Conservation (phyloP, 495 filamentous ascomycete species). For the Annulohypoxylon bovei region DNA sequence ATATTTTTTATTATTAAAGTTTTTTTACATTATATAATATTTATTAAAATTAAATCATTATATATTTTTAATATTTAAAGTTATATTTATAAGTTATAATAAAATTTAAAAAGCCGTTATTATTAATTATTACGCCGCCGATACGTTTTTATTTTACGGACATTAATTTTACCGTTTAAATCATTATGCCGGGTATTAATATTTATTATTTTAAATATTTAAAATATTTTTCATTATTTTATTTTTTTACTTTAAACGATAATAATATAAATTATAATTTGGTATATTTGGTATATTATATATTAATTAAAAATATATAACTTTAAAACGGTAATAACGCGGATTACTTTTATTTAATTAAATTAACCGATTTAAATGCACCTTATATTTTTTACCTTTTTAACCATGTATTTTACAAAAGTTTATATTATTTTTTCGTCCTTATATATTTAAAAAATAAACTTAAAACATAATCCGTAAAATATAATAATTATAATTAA, state of each 20-base stretch:
- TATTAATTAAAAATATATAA: slow-evolving; percentile 6
- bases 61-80: too few relatives aligned
- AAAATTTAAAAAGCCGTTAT: too few relatives aligned
- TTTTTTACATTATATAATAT: too few relatives aligned
- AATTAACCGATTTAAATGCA: background rate
- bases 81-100: too few relatives aligned
- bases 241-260: background rate
- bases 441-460: background rate
- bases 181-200: background rate
- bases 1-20: too few relatives aligned
- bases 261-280: slow-evolving; percentile 17
- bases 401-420: background rate
- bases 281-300: slow-evolving; percentile 1
- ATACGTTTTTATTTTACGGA: slow-evolving; percentile 1
- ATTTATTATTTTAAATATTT: background rate
- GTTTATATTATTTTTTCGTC: background rate
- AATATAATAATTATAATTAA: background rate
- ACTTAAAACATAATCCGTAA: background rate
- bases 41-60: too few relatives aligned
- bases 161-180: background rate
- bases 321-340: background rate
- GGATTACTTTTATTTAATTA: background rate
- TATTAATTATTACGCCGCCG: background rate
- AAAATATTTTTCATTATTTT: background rate
- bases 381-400: background rate